Base-by-base conservation (phyloP, 306 rosid species). In the Acacia melanoxylon region DNA sequence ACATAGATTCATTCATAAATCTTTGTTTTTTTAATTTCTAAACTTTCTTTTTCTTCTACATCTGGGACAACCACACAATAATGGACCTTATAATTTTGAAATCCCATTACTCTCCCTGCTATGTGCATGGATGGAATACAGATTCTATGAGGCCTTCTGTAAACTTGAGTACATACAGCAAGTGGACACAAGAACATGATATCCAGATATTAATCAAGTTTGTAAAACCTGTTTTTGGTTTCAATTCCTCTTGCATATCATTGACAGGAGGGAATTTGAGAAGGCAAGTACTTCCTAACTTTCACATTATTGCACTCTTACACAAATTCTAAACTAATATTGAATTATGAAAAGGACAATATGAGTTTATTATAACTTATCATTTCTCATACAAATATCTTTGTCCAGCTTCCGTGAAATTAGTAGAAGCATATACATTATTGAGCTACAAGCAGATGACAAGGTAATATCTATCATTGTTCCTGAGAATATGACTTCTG, bases 91-190 rank as follows among this genome's bases (percentile, higher is more conserved):
- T 37, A 37, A 37, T 37, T 37, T 37, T 37, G 41, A 37, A 37
- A 37, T 37, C 77, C 35, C 68, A 72, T 58, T 41, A 65, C 66
- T 83, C 68, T 70, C 48, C 29, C 75, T 79, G 67, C 84, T 80
- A 52, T 69, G 51, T 49, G 59, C 79, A 56, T 81, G 41, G 51
- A 67, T 86, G 76, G 74, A 77, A 82, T 86, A 67, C 86, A 95
- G 99, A 95, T 93, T 87, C 92, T 17, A 63, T 70, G 73, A 93
- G 98, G 79, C 98, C 98, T 54, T 35, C 83, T 35, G 97, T 91
- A 82, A 91, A 83, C 95, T 88, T 95, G 87, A 91, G 94, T 73
- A 91, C 95, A 79, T 88, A 93, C 76, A 78, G 87, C 62, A 84
- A 66, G 90, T 89, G 88, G 87, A 93, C 98, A 68, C 93, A 59